Base-by-base conservation (phyloP, 495 filamentous ascomycete species). In the Aspergillus cavernicola region DNA sequence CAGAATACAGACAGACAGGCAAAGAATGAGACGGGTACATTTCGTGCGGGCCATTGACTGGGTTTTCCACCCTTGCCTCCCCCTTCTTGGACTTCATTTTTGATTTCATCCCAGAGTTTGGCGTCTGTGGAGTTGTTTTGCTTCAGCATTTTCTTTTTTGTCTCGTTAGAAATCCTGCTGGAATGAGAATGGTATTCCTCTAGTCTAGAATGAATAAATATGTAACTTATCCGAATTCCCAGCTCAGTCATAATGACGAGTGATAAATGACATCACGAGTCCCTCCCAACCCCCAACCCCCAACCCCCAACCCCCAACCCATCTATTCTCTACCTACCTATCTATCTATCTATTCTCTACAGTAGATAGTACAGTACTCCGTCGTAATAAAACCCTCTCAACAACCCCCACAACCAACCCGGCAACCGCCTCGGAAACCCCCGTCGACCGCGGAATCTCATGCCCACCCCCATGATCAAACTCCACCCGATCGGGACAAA, bases 1-100 rank as follows among this genome's bases (percentile, higher is more conserved):
- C n/a, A n/a, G n/a, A n/a, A n/a, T n/a, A n/a, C n/a, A n/a, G n/a
- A n/a, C n/a, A n/a, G 4, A 37, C 8, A 11, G 5, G 18, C 1
- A 32, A 33, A 9, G 36, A 18, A 29, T 16, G n/a, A 29, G 13
- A 4, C 19, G 12, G 12, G 6, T 56, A 72, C 74, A 66, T 79
- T 79, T 20, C 75, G 65, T 0, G 75, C 76, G 36, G 69, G 72
- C 75, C 75, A 78, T 66, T 79, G 75, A 3, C 76, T 75, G 5
- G 74, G 72, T 43, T 67, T 66, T 9, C 76, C 75, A 20, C 76
- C 75, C 52, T 78, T 79, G 53, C 73, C 75, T n/a, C n/a, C n/a
- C 35, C 70, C 58, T 8, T 67, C 36, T 32, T 79, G 68, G 45
- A 79, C 60, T 54, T 78, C 75, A 36, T 76, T 49, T 53, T 77